Evolutionary conservation across 306 rosid genomes (phyloP), one percentile per base, ranked within the genome.

Genomic region (Arachis hypogaea): DNA sequence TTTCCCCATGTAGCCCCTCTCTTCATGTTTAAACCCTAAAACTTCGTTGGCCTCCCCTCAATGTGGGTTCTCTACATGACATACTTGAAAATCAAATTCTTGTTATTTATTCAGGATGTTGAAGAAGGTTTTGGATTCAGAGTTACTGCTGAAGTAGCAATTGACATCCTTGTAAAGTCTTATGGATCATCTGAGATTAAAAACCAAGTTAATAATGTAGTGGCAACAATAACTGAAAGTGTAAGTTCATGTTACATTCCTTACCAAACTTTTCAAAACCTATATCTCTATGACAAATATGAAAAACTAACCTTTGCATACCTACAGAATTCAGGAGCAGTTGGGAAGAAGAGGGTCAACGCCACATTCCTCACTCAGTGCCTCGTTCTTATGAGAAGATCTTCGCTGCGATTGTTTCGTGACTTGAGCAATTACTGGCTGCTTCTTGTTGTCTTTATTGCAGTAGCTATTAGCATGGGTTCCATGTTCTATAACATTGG

Each of bases 401-500:
- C 93, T 42, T 87, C 83, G 14, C 9, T 89, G 80, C 90, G 89
- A 40, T 83, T 89, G 85, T 69, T 69, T 49, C 85, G 97, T 0
- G 88, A 92, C 80, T 56, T 79, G 9, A 89, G 93, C 69, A 87
- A 92, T 62, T 92, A 92, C 57, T 89, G 93, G 96, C 29, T 92
- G 59, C 91, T 91, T 76, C 66, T 92, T 2, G 56, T 12, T 41
- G 78, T 85, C 40, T 92, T 86, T 41, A 59, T 74, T 29, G 9
- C 22, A 36, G 45, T 91, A 38, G 74, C 85, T 18, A 0, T 75
- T 3, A 78, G 93, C 63, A 71, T 92, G 10, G 97, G 88, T 22
- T 73, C 87, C 49, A 73, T 87, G 63, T 92, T 59, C 80, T 67
- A 71, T 59, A 22, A 80, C 46, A 28, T 89, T 56, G 91, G 86